Conservation (phyloP, 2,329 filamentous ascomycete species). For the Penicillium oxalicum region DNA sequence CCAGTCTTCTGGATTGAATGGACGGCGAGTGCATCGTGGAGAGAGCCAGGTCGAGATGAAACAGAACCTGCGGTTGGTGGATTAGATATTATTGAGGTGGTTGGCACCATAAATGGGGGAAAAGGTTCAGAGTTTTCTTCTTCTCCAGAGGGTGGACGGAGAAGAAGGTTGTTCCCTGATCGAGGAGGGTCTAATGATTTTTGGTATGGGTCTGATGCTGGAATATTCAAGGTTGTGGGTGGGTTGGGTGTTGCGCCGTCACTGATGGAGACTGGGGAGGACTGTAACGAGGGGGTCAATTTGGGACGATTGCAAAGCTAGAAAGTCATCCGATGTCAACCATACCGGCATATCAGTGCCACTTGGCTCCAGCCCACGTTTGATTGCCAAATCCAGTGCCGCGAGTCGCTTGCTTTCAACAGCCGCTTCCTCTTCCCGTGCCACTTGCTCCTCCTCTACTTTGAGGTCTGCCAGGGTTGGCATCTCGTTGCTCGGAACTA, state of each 20-base stretch:
- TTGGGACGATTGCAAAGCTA: background rate
- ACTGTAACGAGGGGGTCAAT: slow-evolving; percentile 1
- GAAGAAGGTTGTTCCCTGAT: slow-evolving; percentile 12
- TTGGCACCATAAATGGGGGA: slow-evolving; percentile 22
- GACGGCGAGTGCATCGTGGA: slow-evolving; percentile 1
- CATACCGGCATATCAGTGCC: slow-evolving; percentile 28
- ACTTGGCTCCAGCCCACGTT: slow-evolving; percentile 44
- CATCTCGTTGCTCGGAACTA: slow-evolving; percentile 30
- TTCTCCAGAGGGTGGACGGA: slow-evolving; percentile 11
- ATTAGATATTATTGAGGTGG: slow-evolving; percentile 4
- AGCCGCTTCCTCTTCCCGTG: slow-evolving; percentile 51
- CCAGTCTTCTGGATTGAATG: background rate
- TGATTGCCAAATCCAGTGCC: slow-evolving; percentile 50
- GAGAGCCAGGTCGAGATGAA: slow-evolving; percentile 10
- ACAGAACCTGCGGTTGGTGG: slow-evolving; percentile 2
- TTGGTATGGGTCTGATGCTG: slow-evolving; percentile 9
- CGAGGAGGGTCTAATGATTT: slow-evolving; percentile 1
- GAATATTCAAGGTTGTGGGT: slow-evolving; percentile 4
- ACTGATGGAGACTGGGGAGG: too few species aligned
- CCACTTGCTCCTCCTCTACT: slow-evolving; percentile 51
- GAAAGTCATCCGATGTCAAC: background rate
- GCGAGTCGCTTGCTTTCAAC: slow-evolving; percentile 50
- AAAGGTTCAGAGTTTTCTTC: slow-evolving; percentile 28
- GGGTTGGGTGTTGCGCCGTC: background rate
- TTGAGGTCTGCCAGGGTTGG: slow-evolving; percentile 52